Evolutionary conservation across 108 stramenopile genomes (phyloP).

Genomic region (Ochromonas danica): DNA sequence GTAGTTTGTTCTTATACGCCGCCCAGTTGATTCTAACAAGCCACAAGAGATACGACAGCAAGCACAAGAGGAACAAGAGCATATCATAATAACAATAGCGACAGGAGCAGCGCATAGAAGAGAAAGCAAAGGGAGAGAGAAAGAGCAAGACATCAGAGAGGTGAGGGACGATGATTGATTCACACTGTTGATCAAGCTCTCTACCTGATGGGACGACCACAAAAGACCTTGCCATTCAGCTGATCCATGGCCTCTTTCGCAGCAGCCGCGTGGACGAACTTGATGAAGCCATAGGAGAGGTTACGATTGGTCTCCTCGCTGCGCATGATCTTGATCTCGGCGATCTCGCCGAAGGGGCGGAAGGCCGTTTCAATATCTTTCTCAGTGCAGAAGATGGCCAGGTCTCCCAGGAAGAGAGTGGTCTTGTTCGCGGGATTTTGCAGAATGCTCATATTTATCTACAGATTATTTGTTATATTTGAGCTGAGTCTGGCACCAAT

Average conservation of each 20-base stretch:
- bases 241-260: background rate
- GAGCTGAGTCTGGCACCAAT: too few relatives aligned
- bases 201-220: background rate
- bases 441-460: too few relatives aligned
- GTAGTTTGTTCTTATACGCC: background rate
- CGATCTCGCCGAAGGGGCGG: background rate
- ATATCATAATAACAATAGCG: too few relatives aligned
- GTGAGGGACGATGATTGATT: too few relatives aligned
- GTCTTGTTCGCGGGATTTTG: too few relatives aligned
- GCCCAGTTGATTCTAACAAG: constrained; percentile 21
- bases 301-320: constrained; percentile 3
- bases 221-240: background rate
- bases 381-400: constrained; percentile 13
- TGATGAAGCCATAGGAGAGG: too few relatives aligned
- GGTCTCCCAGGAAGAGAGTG: background rate
- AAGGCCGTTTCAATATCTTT: background rate
- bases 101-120: background rate
- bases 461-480: too few relatives aligned
- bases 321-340: background rate
- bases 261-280: background rate
- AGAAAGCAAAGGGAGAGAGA: background rate
- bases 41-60: too few relatives aligned
- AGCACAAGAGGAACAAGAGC: too few relatives aligned
- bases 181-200: too few relatives aligned
- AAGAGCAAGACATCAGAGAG: background rate